Evolutionary conservation across 1,284 basidiomycete genomes (phyloP).

Genomic region (Kalmanozyma brasiliensis): DNA sequence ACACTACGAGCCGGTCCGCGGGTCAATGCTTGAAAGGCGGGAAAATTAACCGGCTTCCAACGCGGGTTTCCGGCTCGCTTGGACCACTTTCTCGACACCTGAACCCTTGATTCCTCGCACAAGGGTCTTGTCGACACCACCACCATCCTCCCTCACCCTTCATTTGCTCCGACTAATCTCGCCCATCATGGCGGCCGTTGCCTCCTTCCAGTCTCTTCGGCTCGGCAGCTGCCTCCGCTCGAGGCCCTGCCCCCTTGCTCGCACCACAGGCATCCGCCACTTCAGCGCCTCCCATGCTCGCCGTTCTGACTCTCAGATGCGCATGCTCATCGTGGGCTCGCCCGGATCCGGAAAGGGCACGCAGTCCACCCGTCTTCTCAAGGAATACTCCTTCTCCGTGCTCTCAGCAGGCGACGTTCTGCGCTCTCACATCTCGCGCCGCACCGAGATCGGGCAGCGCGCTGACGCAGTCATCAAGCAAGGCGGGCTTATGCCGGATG

Average conservation of each 20-base stretch:
- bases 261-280: constrained; percentile 6
- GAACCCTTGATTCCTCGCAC: neutral
- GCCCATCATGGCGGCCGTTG: constrained; percentile 7
- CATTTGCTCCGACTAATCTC: neutral
- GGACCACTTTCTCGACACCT: too few species aligned
- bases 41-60: too few species aligned
- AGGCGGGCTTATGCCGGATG: constrained; percentile 65
- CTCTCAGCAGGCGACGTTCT: constrained; percentile 63
- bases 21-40: too few species aligned
- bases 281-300: constrained; percentile 4
- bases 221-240: neutral
- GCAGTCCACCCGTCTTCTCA: constrained; percentile 53
- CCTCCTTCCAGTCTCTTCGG: neutral
- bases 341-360: constrained; percentile 67
- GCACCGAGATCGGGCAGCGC: constrained; percentile 53
- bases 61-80: neutral
- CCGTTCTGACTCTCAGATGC: constrained; percentile 43
- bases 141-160: neutral
- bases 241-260: neutral
- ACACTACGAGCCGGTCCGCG: too few species aligned
- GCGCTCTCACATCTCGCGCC: constrained; percentile 55
- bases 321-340: constrained; percentile 64
- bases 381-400: constrained; percentile 39
- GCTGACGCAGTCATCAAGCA: constrained; percentile 56
- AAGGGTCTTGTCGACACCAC: neutral